These are phyloP conservation scores for Tympanopsis confertula DNA, from an alignment of 2,329 filamentous ascomycete genomes.

Conservation along the genomic window DNA sequence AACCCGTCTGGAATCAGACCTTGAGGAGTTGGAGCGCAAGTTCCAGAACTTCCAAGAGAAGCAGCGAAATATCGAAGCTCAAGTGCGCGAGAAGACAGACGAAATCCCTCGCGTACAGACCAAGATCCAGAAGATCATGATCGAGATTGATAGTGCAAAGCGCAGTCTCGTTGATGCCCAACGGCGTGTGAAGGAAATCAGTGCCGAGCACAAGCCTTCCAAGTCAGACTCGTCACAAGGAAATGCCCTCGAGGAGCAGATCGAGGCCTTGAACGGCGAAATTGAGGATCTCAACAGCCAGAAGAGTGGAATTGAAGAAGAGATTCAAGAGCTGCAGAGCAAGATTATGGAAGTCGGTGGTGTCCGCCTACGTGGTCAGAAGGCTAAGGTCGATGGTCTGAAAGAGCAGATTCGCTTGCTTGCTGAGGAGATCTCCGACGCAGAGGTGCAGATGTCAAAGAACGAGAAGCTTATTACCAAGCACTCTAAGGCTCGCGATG, in stretches of 20 bases:
- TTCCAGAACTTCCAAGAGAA: constrained; percentile 78
- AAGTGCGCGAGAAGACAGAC: constrained; percentile 60
- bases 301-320: constrained; percentile 79
- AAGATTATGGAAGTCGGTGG: constrained; percentile 98
- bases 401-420: constrained; percentile 76
- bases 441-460: constrained; percentile 81
- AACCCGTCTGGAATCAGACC: constrained; percentile 71
- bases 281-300: constrained; percentile 70
- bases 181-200: constrained; percentile 74
- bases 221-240: constrained; percentile 69
- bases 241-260: constrained; percentile 63
- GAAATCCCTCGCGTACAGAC: constrained; percentile 79
- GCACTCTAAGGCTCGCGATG: constrained; percentile 70
- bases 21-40: constrained; percentile 71
- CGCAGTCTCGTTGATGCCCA: constrained; percentile 76
- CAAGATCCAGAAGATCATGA: constrained; percentile 75
- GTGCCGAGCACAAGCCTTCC: constrained; percentile 68
- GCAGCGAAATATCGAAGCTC: constrained; percentile 66
- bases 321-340: constrained; percentile 85
- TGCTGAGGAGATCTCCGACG: constrained; percentile 70
- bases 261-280: constrained; percentile 64
- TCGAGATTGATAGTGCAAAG: constrained; percentile 80
- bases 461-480: constrained; percentile 86
- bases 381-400: constrained; percentile 77
- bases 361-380: constrained; percentile 80